Evolutionary conservation across 176 grass and related monocot genomes (phyloP).

Genomic region (Stipa capillata): DNA sequence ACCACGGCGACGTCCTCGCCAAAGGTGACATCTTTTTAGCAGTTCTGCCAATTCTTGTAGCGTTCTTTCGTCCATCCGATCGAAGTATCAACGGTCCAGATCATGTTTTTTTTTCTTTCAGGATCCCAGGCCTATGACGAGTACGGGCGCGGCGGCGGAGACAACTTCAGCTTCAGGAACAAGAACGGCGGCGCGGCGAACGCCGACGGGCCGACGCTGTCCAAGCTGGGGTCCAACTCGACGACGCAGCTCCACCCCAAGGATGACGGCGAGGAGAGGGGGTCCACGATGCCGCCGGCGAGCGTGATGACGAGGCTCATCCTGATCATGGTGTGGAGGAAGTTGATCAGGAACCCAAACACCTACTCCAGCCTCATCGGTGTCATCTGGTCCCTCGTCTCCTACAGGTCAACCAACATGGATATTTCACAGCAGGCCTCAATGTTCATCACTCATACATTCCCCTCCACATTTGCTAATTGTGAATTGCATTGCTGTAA

Average conservation of each 20-base stretch:
- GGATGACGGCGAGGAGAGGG: constrained; percentile 36
- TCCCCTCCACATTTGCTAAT: neutral
- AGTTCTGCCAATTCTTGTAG: neutral
- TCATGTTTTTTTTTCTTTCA: neutral
- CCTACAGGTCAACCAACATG: constrained; percentile 53
- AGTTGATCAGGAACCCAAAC: constrained; percentile 89
- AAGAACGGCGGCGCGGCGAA: constrained; percentile 37
- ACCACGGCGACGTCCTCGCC: constrained; percentile 46
- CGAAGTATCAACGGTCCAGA: neutral
- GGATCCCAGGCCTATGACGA: constrained; percentile 48
- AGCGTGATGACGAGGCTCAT: constrained; percentile 94
- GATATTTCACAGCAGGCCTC: neutral
- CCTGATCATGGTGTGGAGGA: constrained; percentile 95
- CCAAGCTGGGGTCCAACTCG: constrained; percentile 78
- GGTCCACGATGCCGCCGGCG: constrained; percentile 55
- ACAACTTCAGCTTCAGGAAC: constrained; percentile 64
- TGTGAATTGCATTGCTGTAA: neutral
- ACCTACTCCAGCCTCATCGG: constrained; percentile 89
- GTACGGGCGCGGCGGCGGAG: constrained; percentile 31
- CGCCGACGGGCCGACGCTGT: constrained; percentile 57
- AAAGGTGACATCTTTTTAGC: constrained; percentile 37
- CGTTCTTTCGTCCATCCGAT: neutral
- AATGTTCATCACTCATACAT: neutral
- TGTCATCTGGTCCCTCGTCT: constrained; percentile 85
- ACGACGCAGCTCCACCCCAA: constrained; percentile 77